Evolutionary conservation across 73 alveolate species (phyloP).

Genomic region (Uronychia setigera): DNA sequence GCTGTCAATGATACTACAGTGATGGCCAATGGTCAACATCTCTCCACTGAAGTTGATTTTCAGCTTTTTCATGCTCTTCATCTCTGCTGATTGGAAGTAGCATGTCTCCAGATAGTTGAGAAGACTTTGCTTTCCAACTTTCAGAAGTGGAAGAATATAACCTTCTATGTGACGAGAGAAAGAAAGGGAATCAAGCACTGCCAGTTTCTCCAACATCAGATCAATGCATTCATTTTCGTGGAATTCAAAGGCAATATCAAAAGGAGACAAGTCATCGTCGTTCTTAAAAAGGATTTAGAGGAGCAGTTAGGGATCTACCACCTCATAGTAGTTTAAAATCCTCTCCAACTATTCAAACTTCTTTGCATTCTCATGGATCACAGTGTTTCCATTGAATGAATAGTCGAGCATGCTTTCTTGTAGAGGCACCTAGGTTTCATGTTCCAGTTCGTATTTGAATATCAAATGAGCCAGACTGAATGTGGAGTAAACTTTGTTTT

Average conservation of each 20-base stretch:
- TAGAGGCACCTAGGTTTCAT: not conserved
- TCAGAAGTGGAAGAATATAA: not conserved
- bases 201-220: not conserved
- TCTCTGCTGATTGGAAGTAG: constrained; percentile 22
- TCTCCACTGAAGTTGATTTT: not conserved
- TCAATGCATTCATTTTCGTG: not conserved
- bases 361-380: not conserved
- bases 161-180: not conserved
- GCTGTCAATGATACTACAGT: not conserved
- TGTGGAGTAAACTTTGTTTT: not conserved
- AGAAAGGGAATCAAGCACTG: not conserved
- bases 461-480: not conserved
- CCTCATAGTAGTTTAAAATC: not conserved
- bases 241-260: not conserved
- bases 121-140: not conserved
- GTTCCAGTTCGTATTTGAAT: not conserved
- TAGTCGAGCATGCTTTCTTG: not conserved
- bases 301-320: not conserved
- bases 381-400: not conserved
- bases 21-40: not conserved
- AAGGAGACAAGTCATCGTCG: not conserved
- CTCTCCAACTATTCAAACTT: not conserved
- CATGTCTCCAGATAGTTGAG: constrained; percentile 5
- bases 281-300: not conserved
- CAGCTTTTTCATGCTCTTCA: constrained; percentile 10